A percentile compares a stretch with the other conserved stretches of the same genome.
phyloP scores from a whole-genome alignment of 495 filamentous ascomycete species.

The Neurospora tetraspora region DNA sequence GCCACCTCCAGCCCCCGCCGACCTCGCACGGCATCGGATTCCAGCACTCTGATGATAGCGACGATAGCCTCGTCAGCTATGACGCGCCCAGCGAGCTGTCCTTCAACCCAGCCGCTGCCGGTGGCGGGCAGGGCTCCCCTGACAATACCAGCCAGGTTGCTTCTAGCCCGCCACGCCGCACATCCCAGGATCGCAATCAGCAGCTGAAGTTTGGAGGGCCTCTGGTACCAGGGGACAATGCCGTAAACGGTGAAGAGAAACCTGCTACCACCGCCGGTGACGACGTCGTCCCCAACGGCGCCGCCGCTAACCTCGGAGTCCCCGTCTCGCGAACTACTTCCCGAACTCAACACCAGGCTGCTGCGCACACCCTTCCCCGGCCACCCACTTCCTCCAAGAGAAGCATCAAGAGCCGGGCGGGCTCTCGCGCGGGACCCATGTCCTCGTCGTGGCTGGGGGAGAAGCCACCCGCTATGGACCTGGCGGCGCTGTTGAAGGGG shows the following conservation, averaged over 20 bases:
- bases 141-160: not conserved
- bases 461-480: constrained; percentile 28
- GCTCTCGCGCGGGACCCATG: constrained; percentile 18
- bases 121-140: constrained; percentile 1
- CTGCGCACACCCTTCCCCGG: constrained; percentile 11
- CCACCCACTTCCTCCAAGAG: constrained; percentile 20
- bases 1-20: constrained; percentile 25
- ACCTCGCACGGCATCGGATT: constrained; percentile 15
- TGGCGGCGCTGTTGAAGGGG: constrained; percentile 34
- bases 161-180: not conserved
- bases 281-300: constrained; percentile 21
- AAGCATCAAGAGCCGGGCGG: constrained; percentile 30
- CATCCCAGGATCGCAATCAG: constrained; percentile 4
- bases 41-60: constrained; percentile 34
- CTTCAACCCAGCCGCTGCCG: constrained; percentile 29
- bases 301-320: constrained; percentile 1
- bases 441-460: constrained; percentile 24
- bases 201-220: constrained; percentile 27
- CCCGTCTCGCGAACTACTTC: not conserved
- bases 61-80: constrained; percentile 50
- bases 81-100: constrained; percentile 45
- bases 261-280: constrained; percentile 5
- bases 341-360: constrained; percentile 2
- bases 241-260: not conserved
- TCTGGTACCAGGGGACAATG: constrained; percentile 10